These are phyloP conservation scores for Sideroxylon spinosum DNA, from an alignment of 179 eudicot genomes.

Conservation along the genomic window DNA sequence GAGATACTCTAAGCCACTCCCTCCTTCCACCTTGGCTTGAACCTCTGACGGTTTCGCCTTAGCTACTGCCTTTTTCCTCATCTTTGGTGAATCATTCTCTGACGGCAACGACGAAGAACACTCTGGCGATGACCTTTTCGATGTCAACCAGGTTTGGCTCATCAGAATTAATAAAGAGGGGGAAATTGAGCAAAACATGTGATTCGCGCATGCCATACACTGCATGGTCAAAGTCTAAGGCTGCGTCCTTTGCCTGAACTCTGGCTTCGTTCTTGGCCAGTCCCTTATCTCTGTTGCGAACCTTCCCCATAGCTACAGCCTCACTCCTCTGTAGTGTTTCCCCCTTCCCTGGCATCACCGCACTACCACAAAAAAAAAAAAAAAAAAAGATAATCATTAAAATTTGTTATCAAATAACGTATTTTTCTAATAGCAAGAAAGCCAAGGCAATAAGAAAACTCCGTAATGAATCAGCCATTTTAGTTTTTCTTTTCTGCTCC, in stretches of 20 bases:
- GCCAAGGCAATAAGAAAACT: background rate
- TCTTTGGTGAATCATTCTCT: conserved; percentile 12
- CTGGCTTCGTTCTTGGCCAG: conserved; percentile 21
- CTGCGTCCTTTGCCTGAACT: conserved; percentile 29
- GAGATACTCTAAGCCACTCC: background rate
- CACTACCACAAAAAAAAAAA: no score
- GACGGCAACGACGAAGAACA: background rate
- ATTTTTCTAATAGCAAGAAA: background rate
- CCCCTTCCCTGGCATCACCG: conserved; percentile 11
- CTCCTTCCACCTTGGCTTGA: background rate
- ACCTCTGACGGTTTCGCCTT: background rate
- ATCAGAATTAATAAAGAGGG: conserved; percentile 21
- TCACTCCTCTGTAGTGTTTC: conserved; percentile 27
- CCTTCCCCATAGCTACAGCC: conserved; percentile 31
- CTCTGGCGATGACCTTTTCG: conserved; percentile 14
- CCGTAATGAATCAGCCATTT: background rate
- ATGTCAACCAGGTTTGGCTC: conserved; percentile 14
- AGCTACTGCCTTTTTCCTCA: background rate
- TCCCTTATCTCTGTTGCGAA: conserved; percentile 32
- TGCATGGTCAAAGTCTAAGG: conserved; percentile 26
- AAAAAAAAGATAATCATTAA: no score
- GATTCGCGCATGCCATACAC: conserved; percentile 29
- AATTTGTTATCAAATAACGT: background rate
- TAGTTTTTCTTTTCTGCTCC: conserved; percentile 5
- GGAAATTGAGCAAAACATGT: conserved; percentile 29